Evolutionary conservation across 805 yeast species (phyloP).

Genomic region (Myxozyma neotropica): DNA sequence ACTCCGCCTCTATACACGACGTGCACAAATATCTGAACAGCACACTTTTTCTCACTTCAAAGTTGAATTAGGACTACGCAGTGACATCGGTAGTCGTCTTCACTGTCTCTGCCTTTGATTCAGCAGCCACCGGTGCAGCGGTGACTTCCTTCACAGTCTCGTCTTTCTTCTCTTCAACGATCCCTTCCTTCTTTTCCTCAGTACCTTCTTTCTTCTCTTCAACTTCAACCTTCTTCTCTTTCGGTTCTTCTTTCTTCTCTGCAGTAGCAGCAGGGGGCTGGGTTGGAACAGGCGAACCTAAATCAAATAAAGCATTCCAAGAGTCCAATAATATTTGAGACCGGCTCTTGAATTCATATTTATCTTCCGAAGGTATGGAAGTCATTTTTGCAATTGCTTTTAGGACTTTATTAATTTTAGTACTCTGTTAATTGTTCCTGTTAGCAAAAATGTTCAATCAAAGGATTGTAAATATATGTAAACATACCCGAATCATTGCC

Average conservation of each 20-base stretch:
- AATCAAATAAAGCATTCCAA: constrained; percentile 35
- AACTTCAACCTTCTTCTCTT: background rate
- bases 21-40: too few relatives aligned
- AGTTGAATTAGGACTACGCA: background rate
- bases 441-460: background rate
- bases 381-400: constrained; percentile 39
- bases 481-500: constrained; percentile 37
- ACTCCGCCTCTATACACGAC: background rate
- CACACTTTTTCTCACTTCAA: background rate
- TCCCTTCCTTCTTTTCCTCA: background rate
- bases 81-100: background rate
- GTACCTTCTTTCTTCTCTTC: background rate
- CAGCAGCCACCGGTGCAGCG: background rate
- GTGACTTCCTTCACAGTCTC: background rate
- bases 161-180: background rate
- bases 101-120: background rate
- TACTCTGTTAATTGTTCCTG: constrained; percentile 9
- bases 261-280: background rate
- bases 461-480: background rate
- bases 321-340: constrained; percentile 35
- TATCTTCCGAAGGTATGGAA: constrained; percentile 40
- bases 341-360: constrained; percentile 39
- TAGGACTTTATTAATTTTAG: constrained; percentile 44
- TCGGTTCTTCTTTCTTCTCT: background rate
- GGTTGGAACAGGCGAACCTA: constrained; percentile 13